Evolutionary conservation across 176 grass and related monocot genomes (phyloP).

Genomic region (Cenchrus americanus): DNA sequence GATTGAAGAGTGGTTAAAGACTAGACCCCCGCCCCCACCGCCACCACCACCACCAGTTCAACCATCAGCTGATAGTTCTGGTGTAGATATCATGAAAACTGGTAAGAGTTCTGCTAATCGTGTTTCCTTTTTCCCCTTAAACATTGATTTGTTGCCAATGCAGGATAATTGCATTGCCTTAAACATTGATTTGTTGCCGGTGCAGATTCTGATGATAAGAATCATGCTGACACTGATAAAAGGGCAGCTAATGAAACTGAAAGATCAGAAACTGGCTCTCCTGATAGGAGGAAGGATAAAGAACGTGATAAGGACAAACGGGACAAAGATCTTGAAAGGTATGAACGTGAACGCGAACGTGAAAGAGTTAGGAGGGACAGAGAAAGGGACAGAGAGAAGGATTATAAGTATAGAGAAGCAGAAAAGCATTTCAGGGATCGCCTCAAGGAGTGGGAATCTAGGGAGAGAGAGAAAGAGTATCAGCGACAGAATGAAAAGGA

Average conservation of each 20-base stretch:
- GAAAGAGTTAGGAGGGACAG: conserved; percentile 86
- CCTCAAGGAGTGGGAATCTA: conserved; percentile 90
- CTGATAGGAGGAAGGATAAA: conserved; percentile 75
- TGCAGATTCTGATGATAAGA: conserved; percentile 82
- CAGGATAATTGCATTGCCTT: conserved; percentile 40
- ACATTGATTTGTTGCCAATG: conserved; percentile 32
- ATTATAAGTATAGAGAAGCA: conserved; percentile 71
- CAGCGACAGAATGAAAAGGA: conserved; percentile 81
- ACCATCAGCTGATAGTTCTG: conserved; percentile 54
- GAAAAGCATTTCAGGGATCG: conserved; percentile 77
- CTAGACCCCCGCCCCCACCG: conserved; percentile 74
- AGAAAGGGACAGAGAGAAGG: conserved; percentile 92
- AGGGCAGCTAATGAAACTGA: conserved; percentile 67
- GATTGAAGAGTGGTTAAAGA: conserved; percentile 94
- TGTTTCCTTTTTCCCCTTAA: conserved; percentile 14
- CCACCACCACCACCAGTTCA: conserved; percentile 63
- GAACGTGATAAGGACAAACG: conserved; percentile 72
- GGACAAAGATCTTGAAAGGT: conserved; percentile 79
- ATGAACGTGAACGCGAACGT: conserved; percentile 79
- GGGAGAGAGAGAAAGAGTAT: conserved; percentile 93
- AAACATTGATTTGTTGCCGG: conserved; percentile 24
- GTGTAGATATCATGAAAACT: conserved; percentile 61
- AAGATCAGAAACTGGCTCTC: conserved; percentile 68
- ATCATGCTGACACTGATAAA: conserved; percentile 60
- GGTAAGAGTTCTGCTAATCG: conserved; percentile 40